These are phyloP conservation scores for Neurospora tetraspora DNA, from an alignment of 495 filamentous ascomycete species.

Conservation along the genomic window DNA sequence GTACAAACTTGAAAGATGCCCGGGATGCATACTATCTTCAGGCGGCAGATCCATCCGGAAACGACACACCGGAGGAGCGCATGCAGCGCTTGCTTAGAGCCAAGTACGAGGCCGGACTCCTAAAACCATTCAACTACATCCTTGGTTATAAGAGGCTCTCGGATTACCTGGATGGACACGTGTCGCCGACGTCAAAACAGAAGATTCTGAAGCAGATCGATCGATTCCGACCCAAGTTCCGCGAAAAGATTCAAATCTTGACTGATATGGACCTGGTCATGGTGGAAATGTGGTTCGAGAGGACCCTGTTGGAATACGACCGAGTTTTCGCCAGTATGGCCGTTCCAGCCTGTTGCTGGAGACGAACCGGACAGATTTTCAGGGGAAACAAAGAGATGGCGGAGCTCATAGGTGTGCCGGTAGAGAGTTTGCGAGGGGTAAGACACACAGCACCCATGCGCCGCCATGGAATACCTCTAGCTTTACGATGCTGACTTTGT, in stretches of 20 bases:
- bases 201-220: constrained; percentile 86
- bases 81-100: constrained; percentile 92
- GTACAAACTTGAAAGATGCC: constrained; percentile 61
- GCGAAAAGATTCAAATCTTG: constrained; percentile 82
- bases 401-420: constrained; percentile 85
- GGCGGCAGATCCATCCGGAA: constrained; percentile 87
- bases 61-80: constrained; percentile 82
- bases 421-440: constrained; percentile 85
- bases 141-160: constrained; percentile 87
- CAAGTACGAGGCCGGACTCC: constrained; percentile 86
- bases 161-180: constrained; percentile 80
- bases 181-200: constrained; percentile 66
- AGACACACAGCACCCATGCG: constrained; percentile 22
- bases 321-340: constrained; percentile 99
- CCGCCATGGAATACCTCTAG: background rate
- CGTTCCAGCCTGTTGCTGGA: constrained; percentile 95
- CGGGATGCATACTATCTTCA: constrained; percentile 93
- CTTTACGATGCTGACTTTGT: background rate
- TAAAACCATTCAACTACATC: constrained; percentile 96
- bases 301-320: constrained; percentile 90
- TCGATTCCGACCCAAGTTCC: constrained; percentile 88
- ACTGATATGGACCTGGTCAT: constrained; percentile 87
- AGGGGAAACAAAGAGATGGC: constrained; percentile 98
- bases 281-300: constrained; percentile 98
- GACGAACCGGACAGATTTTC: constrained; percentile 94